A percentile compares a stretch with the other conserved stretches of the same genome.
Conservation (phyloP, 192 early-diverging fungal genomes). For the Coemansia umbellata region DNA sequence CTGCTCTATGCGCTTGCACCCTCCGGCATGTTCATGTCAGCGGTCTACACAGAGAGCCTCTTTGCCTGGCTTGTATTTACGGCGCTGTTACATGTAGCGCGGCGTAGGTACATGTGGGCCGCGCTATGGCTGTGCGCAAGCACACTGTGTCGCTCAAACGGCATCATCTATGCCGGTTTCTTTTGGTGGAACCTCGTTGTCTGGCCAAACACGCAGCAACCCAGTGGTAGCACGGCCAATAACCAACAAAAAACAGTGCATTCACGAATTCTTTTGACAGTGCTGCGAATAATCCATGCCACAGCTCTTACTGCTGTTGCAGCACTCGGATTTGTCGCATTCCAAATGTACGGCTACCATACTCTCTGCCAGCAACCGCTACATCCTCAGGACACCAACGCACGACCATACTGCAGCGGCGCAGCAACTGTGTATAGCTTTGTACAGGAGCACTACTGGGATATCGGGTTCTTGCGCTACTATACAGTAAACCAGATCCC, state of each 20-base stretch:
- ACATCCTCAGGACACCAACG: neutral
- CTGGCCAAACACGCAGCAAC: neutral
- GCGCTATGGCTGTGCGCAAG: slow-evolving; percentile 63
- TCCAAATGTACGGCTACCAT: slow-evolving; percentile 61
- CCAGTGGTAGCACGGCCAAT: neutral
- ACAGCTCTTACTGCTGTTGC: slow-evolving; percentile 47
- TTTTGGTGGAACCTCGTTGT: slow-evolving; percentile 68
- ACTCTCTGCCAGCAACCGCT: slow-evolving; percentile 56
- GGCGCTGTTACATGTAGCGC: slow-evolving; percentile 61
- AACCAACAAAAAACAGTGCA: neutral
- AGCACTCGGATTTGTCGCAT: slow-evolving; percentile 55
- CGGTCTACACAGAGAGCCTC: slow-evolving; percentile 82
- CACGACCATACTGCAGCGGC: slow-evolving; percentile 66
- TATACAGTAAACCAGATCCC: slow-evolving; percentile 80
- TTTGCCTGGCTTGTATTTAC: slow-evolving; percentile 77
- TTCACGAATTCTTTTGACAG: neutral
- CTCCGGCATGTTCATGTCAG: slow-evolving; percentile 81
- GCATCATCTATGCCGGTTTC: slow-evolving; percentile 75
- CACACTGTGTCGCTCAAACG: slow-evolving; percentile 72
- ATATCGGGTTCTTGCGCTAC: slow-evolving; percentile 82
- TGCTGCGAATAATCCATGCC: slow-evolving; percentile 7
- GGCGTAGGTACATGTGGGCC: slow-evolving; percentile 53
- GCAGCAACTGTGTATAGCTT: slow-evolving; percentile 72
- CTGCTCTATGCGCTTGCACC: slow-evolving; percentile 74
- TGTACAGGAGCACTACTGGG: slow-evolving; percentile 88